These are phyloP conservation scores for Solanum lignicaule DNA, from an alignment of 257 asterid species.

Conservation along the genomic window DNA sequence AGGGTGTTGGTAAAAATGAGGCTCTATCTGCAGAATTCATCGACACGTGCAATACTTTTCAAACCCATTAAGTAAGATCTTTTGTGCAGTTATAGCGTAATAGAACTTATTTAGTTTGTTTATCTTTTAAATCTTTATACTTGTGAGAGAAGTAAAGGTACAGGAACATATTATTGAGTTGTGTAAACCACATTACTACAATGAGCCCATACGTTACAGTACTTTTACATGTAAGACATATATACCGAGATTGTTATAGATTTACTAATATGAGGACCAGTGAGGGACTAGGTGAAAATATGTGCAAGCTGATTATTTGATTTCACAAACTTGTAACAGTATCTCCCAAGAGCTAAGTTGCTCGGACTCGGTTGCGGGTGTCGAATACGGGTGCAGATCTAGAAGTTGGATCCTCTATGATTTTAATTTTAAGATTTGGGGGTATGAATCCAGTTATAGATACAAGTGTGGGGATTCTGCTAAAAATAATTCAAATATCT, in stretches of 20 bases:
- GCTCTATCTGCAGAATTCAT: slow-evolving; percentile 91
- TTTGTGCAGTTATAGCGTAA: neutral
- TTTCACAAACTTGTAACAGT: neutral
- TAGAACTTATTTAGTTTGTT: neutral
- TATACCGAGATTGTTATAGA: neutral
- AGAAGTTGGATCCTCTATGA: neutral
- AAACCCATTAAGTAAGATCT: slow-evolving; percentile 82
- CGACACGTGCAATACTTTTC: slow-evolving; percentile 90
- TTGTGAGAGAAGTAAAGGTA: neutral
- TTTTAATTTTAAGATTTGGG: neutral
- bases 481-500: neutral
- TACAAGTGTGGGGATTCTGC: neutral
- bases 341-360: neutral
- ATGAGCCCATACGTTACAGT: neutral
- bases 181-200: neutral
- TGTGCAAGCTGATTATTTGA: neutral
- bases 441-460: neutral
- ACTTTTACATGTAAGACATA: neutral
- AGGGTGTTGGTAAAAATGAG: slow-evolving; percentile 77
- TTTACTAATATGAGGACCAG: neutral
- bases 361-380: neutral
- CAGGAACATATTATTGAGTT: neutral
- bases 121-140: neutral
- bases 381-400: neutral
- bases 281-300: neutral